Evolutionary conservation across 805 yeast genomes (phyloP), one percentile per base, ranked within the genome.

Genomic region (Ascoidea asiatica): DNA sequence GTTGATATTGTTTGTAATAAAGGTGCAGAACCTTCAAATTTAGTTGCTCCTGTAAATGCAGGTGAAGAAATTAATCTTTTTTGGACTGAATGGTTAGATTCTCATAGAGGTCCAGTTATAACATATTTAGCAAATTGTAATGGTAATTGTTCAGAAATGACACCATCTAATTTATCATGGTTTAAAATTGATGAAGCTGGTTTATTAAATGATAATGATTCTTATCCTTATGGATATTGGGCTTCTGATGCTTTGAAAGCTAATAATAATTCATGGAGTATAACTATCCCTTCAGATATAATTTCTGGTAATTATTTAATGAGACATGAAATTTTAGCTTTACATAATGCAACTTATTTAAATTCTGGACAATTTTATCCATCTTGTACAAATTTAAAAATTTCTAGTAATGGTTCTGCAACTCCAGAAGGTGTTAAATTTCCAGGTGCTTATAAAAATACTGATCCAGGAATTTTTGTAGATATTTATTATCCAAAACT

Each of bases 391-490:
- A 45, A 45, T 42, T 46, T 48, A 43, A 21, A 43, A 21, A 40
- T 46, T 22, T 19, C 23, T 13, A 47, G 49, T 15, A 46, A 44
- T 6, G 39, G 49, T 5, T 13, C 37, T 18, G 37, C 43, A 17
- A 23, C 37, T 5, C 49, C 50, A 1, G 35, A 46, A 1, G 46
- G 47, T 15, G 51, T 48, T n/a, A 37, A 44, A 19, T 46, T 48
- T 35, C 51, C 51, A 4, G 50, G 51, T 17, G 49, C 51, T 38
- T 48, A 48, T 23, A 20, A 36, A n/a, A 40, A 45, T 36, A 37
- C 41, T 15, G 50, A 48, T 21, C 49, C 47, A 15, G 49, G 50
- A 19, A 46, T 48, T 20, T 43, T 41, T 23, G 42, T 46, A 20
- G 38, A 46, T 33, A 37, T 46, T 19, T 46, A 48, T 29, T 39